Evolutionary conservation across 2,329 filamentous ascomycete species (phyloP).

Genomic region (Cladosporium phlei): DNA sequence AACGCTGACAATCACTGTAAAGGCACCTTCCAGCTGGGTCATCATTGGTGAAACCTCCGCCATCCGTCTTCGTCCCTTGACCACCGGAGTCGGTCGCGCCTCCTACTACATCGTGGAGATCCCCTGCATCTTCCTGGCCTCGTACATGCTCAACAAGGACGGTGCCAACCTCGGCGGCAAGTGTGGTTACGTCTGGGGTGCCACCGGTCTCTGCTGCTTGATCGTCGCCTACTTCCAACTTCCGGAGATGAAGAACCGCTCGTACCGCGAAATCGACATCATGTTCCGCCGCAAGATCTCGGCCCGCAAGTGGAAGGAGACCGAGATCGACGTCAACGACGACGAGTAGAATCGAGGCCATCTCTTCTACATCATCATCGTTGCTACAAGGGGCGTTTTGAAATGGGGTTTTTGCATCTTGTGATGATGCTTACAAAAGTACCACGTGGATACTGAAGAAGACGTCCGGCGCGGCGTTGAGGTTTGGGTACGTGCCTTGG

Average conservation of each 20-base stretch:
- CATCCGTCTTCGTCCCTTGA: slow-evolving; percentile 61
- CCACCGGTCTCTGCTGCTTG: slow-evolving; percentile 53
- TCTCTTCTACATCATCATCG: too few relatives aligned
- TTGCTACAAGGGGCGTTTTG: too few relatives aligned
- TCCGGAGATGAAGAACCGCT: slow-evolving; percentile 53
- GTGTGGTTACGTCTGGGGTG: slow-evolving; percentile 58
- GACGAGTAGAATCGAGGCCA: slow-evolving; percentile 41
- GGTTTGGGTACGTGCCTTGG: too few relatives aligned
- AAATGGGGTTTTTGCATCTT: too few relatives aligned
- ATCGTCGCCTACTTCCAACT: slow-evolving; percentile 43
- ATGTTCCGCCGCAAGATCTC: slow-evolving; percentile 51
- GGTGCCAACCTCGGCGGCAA: slow-evolving; percentile 39
- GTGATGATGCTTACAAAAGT: too few relatives aligned
- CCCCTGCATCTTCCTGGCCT: slow-evolving; percentile 60
- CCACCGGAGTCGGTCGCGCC: slow-evolving; percentile 60
- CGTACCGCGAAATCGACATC: slow-evolving; percentile 55
- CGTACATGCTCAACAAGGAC: slow-evolving; percentile 56
- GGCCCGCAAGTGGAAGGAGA: slow-evolving; percentile 54
- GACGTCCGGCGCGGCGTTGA: too few relatives aligned
- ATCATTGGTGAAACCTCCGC: slow-evolving; percentile 64
- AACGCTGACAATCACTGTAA: too few relatives aligned
- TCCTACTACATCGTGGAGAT: slow-evolving; percentile 62
- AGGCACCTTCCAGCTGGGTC: slow-evolving; percentile 60
- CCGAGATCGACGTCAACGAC: slow-evolving; percentile 53
- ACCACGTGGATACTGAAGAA: too few relatives aligned